A percentile compares a stretch with the other conserved stretches of the same genome.
Evolutionary conservation across 306 rosid species (phyloP).

Genomic region (Dalbergia cochinchinensis): DNA sequence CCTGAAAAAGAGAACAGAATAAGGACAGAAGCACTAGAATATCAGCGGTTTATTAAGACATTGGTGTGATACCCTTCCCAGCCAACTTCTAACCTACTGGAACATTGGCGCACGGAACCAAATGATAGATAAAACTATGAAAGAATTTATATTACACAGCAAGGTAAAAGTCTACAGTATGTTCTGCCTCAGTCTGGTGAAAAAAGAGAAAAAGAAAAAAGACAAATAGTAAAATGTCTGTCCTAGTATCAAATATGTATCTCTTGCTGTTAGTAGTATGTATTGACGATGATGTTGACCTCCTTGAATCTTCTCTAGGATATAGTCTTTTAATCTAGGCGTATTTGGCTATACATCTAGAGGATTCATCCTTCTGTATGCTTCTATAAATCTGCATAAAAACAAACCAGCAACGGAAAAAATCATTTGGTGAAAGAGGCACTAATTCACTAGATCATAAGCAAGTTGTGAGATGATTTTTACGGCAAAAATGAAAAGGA

Average conservation of each 20-base stretch:
- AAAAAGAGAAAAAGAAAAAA: conserved; percentile 35
- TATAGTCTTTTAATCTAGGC: conserved; percentile 65
- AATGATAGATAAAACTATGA: conserved; percentile 1
- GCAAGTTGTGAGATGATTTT: neutral
- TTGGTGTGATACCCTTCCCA: conserved; percentile 4
- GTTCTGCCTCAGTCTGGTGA: conserved; percentile 53
- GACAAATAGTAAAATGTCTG: conserved; percentile 55
- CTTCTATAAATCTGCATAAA: conserved; percentile 68
- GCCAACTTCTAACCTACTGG: conserved; percentile 3
- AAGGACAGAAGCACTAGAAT: neutral
- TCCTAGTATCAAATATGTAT: conserved; percentile 66
- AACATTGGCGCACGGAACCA: conserved; percentile 8
- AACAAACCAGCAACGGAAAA: conserved; percentile 15
- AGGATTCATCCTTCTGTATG: conserved; percentile 59
- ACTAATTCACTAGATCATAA: neutral
- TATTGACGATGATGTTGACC: conserved; percentile 59
- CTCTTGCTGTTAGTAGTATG: conserved; percentile 74
- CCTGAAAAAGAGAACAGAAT: neutral
- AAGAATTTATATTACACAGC: conserved; percentile 18
- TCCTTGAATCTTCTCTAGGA: conserved; percentile 60
- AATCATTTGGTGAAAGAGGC: neutral
- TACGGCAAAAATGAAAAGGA: neutral
- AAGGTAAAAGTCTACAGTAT: conserved; percentile 37
- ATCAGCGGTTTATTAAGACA: neutral
- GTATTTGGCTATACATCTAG: conserved; percentile 77